Conservation (phyloP, 805 yeast species). For the Wickerhamomyces kurtzmanii region DNA sequence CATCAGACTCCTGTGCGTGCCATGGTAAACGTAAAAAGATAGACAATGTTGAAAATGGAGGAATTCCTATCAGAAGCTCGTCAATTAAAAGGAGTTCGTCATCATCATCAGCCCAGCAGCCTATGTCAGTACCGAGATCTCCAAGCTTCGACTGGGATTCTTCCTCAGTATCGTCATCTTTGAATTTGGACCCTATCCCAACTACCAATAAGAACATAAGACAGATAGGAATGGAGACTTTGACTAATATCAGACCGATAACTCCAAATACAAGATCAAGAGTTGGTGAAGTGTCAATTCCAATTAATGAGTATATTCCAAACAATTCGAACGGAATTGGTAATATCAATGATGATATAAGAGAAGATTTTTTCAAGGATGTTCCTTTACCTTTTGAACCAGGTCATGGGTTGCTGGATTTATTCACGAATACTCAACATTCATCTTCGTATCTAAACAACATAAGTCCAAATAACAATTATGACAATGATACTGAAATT, state of each 20-base stretch:
- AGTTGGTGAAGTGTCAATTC: slow-evolving; percentile 27
- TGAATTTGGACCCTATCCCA: too few species aligned
- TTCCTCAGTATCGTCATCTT: slow-evolving; percentile 9
- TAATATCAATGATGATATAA: slow-evolving; percentile 14
- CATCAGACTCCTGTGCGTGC: slow-evolving; percentile 16
- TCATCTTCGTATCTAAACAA: slow-evolving; percentile 14
- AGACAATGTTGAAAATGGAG: background rate
- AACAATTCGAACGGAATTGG: slow-evolving; percentile 20
- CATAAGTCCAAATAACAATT: slow-evolving; percentile 7
- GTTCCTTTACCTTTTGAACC: slow-evolving; percentile 23
- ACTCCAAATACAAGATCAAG: slow-evolving; percentile 15
- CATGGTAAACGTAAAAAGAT: slow-evolving; percentile 13
- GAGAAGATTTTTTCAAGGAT: slow-evolving; percentile 19
- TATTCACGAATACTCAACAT: slow-evolving; percentile 19
- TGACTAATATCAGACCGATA: slow-evolving; percentile 15
- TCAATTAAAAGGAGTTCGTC: background rate
- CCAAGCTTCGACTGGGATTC: slow-evolving; percentile 13
- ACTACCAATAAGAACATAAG: slow-evolving; percentile 9
- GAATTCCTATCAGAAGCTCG: background rate
- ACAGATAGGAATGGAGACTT: slow-evolving; percentile 19
- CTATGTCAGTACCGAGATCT: too few species aligned
- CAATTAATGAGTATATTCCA: slow-evolving; percentile 26
- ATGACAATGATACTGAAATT: slow-evolving; percentile 8
- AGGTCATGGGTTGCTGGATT: slow-evolving; percentile 29
- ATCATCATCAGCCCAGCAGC: too few species aligned